Evolutionary conservation across 352 stramenopile genomes (phyloP).

Genomic region (Globisporangium iwayamae): DNA sequence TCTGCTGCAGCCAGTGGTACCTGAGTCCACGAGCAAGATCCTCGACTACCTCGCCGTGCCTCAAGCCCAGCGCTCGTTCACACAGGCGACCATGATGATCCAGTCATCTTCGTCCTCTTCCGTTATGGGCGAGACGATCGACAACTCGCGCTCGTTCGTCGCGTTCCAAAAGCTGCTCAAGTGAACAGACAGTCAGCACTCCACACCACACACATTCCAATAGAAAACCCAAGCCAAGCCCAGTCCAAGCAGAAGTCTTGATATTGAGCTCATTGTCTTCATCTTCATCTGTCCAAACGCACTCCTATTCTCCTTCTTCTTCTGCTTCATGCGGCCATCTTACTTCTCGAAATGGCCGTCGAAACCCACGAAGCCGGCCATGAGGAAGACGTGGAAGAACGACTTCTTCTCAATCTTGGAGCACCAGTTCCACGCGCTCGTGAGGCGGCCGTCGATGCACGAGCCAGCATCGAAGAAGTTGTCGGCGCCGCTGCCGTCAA

Average conservation of each 20-base stretch:
- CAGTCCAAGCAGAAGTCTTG: background rate
- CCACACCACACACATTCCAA: background rate
- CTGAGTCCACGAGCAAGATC: conserved; percentile 52
- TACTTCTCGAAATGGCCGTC: conserved; percentile 91
- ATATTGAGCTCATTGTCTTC: no score
- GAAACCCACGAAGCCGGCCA: conserved; percentile 91
- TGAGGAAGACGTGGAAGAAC: conserved; percentile 90
- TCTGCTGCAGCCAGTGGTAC: conserved; percentile 66
- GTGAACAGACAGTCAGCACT: conserved; percentile 2
- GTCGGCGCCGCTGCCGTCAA: conserved; percentile 91
- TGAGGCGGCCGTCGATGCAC: conserved; percentile 92
- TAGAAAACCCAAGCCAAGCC: background rate
- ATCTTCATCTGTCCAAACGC: background rate
- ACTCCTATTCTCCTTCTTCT: background rate
- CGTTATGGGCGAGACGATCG: conserved; percentile 29
- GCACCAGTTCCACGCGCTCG: conserved; percentile 92
- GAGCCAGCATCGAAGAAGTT: conserved; percentile 78
- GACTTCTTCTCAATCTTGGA: conserved; percentile 88
- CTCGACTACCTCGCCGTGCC: conserved; percentile 69
- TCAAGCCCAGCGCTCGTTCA: conserved; percentile 39
- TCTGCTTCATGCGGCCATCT: background rate
- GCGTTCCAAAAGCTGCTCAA: conserved; percentile 60
- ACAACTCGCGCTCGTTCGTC: conserved; percentile 68
- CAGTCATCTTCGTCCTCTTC: conserved; percentile 1
- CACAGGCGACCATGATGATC: conserved; percentile 44